Base-by-base conservation (phyloP, 2,329 filamentous ascomycete species). In the Aspergillus nomiae region DNA sequence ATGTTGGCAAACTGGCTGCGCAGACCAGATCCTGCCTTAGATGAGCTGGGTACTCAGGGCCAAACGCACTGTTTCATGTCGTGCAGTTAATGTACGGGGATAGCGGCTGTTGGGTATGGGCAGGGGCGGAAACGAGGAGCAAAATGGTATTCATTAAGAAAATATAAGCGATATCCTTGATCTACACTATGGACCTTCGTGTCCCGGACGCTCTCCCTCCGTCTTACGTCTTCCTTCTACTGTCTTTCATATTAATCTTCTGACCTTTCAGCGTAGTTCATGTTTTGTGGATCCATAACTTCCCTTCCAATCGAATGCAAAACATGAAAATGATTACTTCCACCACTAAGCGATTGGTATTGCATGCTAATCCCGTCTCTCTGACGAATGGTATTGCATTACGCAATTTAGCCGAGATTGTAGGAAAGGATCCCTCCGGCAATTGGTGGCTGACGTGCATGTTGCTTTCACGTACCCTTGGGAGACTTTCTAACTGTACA, bases 391-490 rank as follows among this genome's bases (percentile, higher is more conserved):
- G 65, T 0, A 60, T 65, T n/a, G 59, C 64, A 11, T 62, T 58
- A 64, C 69, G 66, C 59, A 67, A 66, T 54, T 41, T 72, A 12
- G 63, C 61, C 1, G 66, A 65, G 30, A 69, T 71, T 19, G 66
- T 74, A 50, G 76, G 76, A 7, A 76, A 76, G 61, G 76, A 78
- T 59, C 46, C 61, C 0, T 54, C 56, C 6, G 76, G 71, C 1
- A 76, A 76, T 62, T 75, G 72, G 60, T 77, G 76, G 76, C 34
- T 77, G 21, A 62, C 56, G 12, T 70, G 61, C 30, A 63, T 54
- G 5, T 48, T 74, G 21, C 21, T 24, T 24, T 24, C 21, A 24
- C 2, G 21, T 24, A 24, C 21, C 21, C 21, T 24, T 24, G 21
- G 21, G 21, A 24, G 21, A 24, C 2, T 24, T 24, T 24, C 2